Percentiles rank a stretch among this genome's conserved stretches.
Evolutionary conservation across 2,329 filamentous ascomycete species (phyloP).

Genomic region (Xylariomycetidae sp.): DNA sequence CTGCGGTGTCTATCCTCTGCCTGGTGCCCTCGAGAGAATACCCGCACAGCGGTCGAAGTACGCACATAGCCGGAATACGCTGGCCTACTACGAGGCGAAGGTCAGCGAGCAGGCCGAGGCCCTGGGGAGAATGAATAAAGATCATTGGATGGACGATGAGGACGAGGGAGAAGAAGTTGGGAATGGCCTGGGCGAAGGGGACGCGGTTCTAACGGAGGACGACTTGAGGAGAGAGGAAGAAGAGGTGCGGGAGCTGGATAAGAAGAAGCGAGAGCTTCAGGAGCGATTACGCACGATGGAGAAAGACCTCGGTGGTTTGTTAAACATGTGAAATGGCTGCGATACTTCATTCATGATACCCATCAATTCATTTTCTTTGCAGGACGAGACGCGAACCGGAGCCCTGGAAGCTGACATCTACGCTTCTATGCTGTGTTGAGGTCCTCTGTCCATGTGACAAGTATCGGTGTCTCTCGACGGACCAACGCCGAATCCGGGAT

Average conservation of each 20-base stretch:
- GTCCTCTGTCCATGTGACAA: too few species aligned
- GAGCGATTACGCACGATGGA: constrained; percentile 49
- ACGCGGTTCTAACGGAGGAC: constrained; percentile 57
- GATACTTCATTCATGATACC: too few species aligned
- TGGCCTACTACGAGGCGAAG: constrained; percentile 74
- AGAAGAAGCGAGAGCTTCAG: constrained; percentile 53
- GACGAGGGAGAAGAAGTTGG: constrained; percentile 51
- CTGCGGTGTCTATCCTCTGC: constrained; percentile 78
- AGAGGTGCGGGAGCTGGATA: constrained; percentile 53
- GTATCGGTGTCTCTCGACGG: too few species aligned
- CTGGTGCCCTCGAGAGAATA: constrained; percentile 75
- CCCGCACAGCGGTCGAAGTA: constrained; percentile 66
- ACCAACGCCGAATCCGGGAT: too few species aligned
- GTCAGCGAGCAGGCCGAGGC: constrained; percentile 73
- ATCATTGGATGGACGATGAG: constrained; percentile 51
- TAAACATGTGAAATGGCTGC: constrained; percentile 45
- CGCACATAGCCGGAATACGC: constrained; percentile 65
- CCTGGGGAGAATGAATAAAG: constrained; percentile 68
- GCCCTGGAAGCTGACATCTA: too few species aligned
- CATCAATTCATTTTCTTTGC: too few species aligned
- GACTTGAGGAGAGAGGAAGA: constrained; percentile 67
- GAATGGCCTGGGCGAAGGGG: constrained; percentile 35
- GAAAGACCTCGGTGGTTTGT: constrained; percentile 50
- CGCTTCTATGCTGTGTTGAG: too few species aligned
- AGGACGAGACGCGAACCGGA: too few species aligned